A percentile compares a stretch with the other conserved stretches of the same genome.
phyloP scores from a whole-genome alignment of 495 filamentous ascomycete genomes.

The Lasiosphaeriaceae sp. region DNA sequence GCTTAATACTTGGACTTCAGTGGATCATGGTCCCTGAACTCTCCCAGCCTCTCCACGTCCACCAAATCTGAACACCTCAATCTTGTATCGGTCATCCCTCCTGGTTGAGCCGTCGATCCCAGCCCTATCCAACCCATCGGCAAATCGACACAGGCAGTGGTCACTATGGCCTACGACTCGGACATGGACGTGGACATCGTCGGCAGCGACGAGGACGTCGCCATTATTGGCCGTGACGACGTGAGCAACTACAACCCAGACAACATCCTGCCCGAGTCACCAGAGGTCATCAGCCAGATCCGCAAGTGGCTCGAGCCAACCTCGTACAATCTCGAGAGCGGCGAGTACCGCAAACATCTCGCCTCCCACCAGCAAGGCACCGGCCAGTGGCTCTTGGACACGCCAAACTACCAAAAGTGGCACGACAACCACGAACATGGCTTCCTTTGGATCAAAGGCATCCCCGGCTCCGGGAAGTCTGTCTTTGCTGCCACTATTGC shows the following conservation, averaged over 20 bases:
- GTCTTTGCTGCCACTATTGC: slow-evolving; percentile 43
- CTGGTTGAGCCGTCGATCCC: no score
- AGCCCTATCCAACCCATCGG: not conserved
- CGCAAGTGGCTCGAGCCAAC: slow-evolving; percentile 39
- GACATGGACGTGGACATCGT: slow-evolving; percentile 2
- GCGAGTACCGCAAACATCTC: slow-evolving; percentile 37
- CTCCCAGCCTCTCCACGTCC: no score
- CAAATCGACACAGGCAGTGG: not conserved
- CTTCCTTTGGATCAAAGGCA: slow-evolving; percentile 47
- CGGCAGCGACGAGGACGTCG: slow-evolving; percentile 24
- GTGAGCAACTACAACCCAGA: slow-evolving; percentile 28
- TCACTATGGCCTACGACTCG: not conserved
- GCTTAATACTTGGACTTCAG: no score
- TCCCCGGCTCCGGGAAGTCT: slow-evolving; percentile 50
- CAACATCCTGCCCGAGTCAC: slow-evolving; percentile 25
- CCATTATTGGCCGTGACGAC: slow-evolving; percentile 24
- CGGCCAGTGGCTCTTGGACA: slow-evolving; percentile 40
- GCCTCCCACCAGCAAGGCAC: slow-evolving; percentile 40
- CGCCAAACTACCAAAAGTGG: slow-evolving; percentile 39
- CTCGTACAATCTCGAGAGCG: slow-evolving; percentile 21
- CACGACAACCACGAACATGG: slow-evolving; percentile 29
- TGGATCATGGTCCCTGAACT: no score
- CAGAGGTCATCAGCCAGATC: slow-evolving; percentile 23
- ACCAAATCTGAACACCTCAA: no score
- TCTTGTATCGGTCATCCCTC: no score